phyloP scores from a whole-genome alignment of 768 basidiomycete species.

The Coprinellus micaceus region DNA sequence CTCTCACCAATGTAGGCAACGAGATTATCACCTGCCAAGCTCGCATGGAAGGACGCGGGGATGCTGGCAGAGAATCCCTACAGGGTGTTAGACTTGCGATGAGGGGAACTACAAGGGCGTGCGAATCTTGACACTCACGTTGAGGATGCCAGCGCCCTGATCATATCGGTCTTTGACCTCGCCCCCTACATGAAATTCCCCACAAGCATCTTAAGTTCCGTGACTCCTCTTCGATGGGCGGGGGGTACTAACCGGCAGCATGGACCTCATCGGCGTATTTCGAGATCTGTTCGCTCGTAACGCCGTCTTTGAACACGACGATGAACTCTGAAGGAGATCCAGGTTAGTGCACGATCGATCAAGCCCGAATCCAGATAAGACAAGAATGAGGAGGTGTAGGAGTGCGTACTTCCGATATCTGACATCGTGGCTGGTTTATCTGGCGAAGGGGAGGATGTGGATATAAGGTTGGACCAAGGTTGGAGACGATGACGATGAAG shows the following conservation, averaged over 20 bases:
- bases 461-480: neutral
- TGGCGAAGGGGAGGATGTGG: neutral
- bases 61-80: slow-evolving; percentile 7
- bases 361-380: neutral
- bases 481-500: neutral
- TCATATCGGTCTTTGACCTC: slow-evolving; percentile 3
- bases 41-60: neutral
- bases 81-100: neutral
- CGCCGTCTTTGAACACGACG: slow-evolving; percentile 7
- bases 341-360: neutral
- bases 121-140: neutral
- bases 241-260: neutral
- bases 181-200: neutral
- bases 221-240: neutral
- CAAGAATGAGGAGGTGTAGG: neutral
- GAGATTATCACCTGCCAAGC: neutral
- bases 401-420: neutral
- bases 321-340: slow-evolving; percentile 3
- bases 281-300: slow-evolving; percentile 2
- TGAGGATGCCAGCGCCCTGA: slow-evolving; percentile 5
- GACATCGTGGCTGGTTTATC: neutral
- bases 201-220: neutral
- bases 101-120: neutral
- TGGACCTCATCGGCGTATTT: neutral
- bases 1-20: slow-evolving; percentile 8